phyloP scores from a whole-genome alignment of 345 rosid genomes.

The Sapria himalayana region DNA sequence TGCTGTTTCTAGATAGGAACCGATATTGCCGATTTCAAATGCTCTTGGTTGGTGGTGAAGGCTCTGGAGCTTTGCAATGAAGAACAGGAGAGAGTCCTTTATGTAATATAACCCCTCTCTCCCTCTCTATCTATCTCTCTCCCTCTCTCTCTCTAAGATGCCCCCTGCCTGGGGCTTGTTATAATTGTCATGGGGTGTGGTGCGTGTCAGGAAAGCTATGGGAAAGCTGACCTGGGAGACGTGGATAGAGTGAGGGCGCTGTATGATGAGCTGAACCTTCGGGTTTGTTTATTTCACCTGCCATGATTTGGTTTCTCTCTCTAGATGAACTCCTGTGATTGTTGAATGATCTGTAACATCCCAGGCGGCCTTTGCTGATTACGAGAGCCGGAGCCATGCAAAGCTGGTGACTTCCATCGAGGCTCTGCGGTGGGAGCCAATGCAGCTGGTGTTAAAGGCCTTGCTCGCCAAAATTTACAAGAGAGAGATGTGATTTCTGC shows the following conservation, averaged over 20 bases:
- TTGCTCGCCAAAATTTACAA: conserved; percentile 76
- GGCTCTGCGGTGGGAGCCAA: conserved; percentile 47
- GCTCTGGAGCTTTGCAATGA: conserved; percentile 13
- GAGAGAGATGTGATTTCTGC: conserved; percentile 71
- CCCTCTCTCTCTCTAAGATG: too few relatives aligned
- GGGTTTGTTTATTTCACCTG: conserved; percentile 19
- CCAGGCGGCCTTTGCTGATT: conserved; percentile 43
- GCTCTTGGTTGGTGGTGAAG: conserved; percentile 28
- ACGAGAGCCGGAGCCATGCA: conserved; percentile 60
- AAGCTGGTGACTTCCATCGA: conserved; percentile 37
- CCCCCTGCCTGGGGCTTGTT: too few relatives aligned
- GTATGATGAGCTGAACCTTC: conserved; percentile 44
- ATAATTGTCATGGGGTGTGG: too few relatives aligned
- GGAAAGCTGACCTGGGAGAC: conserved; percentile 36
- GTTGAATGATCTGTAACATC: background rate
- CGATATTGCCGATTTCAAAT: conserved; percentile 22
- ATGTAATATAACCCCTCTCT: too few relatives aligned
- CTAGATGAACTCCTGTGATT: background rate
- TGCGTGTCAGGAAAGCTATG: conserved; percentile 76
- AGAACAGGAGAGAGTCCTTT: conserved; percentile 12
- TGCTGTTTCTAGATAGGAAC: conserved; percentile 12
- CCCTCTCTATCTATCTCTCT: too few relatives aligned
- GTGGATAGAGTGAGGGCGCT: conserved; percentile 54
- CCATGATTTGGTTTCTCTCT: background rate
- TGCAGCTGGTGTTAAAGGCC: conserved; percentile 68